phyloP scores from a whole-genome alignment of 345 rosid species.

The Tarenaya hassleriana region DNA sequence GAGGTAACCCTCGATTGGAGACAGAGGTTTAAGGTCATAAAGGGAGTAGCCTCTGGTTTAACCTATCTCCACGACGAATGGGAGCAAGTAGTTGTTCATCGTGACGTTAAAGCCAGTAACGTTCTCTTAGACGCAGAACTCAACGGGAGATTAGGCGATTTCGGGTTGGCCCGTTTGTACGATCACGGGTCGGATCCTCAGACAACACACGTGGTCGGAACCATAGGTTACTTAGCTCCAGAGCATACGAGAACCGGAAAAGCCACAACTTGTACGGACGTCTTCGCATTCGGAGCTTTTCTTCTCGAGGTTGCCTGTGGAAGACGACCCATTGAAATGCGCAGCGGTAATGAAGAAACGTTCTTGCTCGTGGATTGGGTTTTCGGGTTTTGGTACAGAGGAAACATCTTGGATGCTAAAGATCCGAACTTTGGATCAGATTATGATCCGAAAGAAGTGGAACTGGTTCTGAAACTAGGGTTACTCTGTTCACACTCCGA shows the following conservation, averaged over 20 bases:
- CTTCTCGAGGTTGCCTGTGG: conserved; percentile 69
- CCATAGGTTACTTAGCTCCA: conserved; percentile 81
- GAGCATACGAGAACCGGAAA: conserved; percentile 65
- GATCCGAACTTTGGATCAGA: conserved; percentile 32
- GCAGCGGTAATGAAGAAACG: neutral
- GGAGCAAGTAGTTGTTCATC: conserved; percentile 73
- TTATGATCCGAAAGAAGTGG: conserved; percentile 36
- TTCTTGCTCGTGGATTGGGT: conserved; percentile 57
- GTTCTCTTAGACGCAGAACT: conserved; percentile 53
- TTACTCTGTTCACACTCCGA: conserved; percentile 50
- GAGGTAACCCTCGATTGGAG: conserved; percentile 48
- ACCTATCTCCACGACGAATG: conserved; percentile 71
- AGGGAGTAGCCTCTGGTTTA: conserved; percentile 63
- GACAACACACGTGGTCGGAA: conserved; percentile 78
- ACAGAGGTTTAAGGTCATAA: conserved; percentile 59
- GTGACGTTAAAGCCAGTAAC: conserved; percentile 76
- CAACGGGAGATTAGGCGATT: conserved; percentile 73
- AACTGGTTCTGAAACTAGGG: conserved; percentile 55
- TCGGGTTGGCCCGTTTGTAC: conserved; percentile 76
- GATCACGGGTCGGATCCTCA: conserved; percentile 62
- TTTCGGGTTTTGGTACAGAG: conserved; percentile 37
- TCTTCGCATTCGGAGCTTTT: conserved; percentile 78
- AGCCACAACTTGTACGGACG: conserved; percentile 54
- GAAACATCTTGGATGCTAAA: conserved; percentile 41
- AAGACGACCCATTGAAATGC: conserved; percentile 44